Conservation (phyloP, 768 basidiomycete species). For the Hebeloma cylindrosporum region DNA sequence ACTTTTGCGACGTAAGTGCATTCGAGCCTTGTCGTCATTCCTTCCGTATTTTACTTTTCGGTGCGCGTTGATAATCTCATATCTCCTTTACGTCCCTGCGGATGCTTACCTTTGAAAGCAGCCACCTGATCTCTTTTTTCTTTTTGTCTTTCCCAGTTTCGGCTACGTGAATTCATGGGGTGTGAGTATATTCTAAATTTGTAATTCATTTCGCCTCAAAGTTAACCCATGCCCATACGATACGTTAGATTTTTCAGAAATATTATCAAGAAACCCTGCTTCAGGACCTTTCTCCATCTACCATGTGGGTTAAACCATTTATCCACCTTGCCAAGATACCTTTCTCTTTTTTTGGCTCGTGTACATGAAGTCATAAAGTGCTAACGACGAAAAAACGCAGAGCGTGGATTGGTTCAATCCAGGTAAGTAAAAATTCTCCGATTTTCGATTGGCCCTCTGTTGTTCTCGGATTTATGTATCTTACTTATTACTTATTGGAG, state of each 20-base stretch:
- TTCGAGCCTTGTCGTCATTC: neutral
- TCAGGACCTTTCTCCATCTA: conserved; percentile 50
- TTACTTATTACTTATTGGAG: too few species aligned
- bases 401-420: conserved; percentile 80
- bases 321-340: neutral
- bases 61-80: neutral
- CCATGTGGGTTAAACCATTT: conserved; percentile 51
- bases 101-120: neutral
- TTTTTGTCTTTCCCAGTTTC: conserved; percentile 38
- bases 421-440: conserved; percentile 37
- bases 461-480: too few species aligned
- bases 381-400: too few species aligned
- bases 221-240: neutral
- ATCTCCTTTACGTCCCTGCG: neutral
- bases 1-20: conserved; percentile 45
- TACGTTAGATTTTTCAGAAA: conserved; percentile 64
- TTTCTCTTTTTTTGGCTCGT: too few species aligned
- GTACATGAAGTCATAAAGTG: too few species aligned
- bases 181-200: conserved; percentile 38
- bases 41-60: neutral
- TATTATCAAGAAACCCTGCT: conserved; percentile 64
- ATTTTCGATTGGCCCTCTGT: too few species aligned
- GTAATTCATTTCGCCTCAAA: neutral
- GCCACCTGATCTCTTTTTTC: conserved; percentile 12
- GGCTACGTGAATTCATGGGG: conserved; percentile 79